Conservation (phyloP, 441 rosid genomes). For the Theobroma grandiflorum region DNA sequence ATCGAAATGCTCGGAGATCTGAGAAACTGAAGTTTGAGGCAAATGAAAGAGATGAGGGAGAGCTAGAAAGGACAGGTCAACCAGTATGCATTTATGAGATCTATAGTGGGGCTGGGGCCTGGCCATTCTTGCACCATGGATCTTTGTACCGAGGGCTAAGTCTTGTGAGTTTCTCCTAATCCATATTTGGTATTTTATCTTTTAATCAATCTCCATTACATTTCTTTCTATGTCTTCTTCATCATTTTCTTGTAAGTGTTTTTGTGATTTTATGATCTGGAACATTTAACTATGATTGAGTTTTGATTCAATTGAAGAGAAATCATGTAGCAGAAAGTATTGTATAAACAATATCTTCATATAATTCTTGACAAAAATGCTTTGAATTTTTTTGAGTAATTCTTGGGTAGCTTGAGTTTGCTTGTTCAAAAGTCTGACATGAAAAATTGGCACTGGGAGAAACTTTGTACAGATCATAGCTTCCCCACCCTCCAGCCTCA, state of each 20-base stretch:
- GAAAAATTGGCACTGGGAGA: neutral
- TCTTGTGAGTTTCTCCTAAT: conserved; percentile 71
- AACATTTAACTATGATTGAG: neutral
- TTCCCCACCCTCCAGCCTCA: neutral
- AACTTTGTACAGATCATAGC: neutral
- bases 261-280: neutral
- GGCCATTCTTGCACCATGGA: conserved; percentile 99
- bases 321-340: neutral
- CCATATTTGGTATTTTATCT: conserved; percentile 19
- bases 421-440: neutral
- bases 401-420: neutral
- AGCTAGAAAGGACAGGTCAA: conserved; percentile 97
- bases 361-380: conserved; percentile 16
- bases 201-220: conserved; percentile 20
- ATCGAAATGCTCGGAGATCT: conserved; percentile 87
- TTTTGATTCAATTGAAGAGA: neutral
- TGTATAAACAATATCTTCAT: neutral
- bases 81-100: conserved; percentile 94
- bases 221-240: neutral
- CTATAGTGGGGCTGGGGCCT: conserved; percentile 89
- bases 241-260: neutral
- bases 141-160: conserved; percentile 95
- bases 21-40: conserved; percentile 89
- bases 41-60: conserved; percentile 99
- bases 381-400: neutral